Percentiles rank a stretch among this genome's conserved stretches.
Evolutionary conservation across 2,329 filamentous ascomycete species (phyloP).

Genomic region (Claviceps sorghi): DNA sequence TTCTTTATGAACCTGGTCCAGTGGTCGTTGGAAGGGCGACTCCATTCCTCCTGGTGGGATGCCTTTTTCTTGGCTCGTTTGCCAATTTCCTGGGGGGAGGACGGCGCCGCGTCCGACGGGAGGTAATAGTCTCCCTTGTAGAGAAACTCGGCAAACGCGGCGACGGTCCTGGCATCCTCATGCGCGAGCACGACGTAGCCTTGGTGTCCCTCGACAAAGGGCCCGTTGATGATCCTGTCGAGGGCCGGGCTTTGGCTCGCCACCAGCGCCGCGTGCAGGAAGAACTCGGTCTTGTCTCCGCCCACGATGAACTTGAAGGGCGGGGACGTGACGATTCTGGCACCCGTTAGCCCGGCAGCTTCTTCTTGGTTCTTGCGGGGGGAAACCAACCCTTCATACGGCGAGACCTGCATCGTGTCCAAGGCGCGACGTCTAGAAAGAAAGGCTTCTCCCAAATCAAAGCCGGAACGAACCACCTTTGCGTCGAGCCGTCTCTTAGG

Average conservation of each 20-base stretch:
- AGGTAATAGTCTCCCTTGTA: not conserved
- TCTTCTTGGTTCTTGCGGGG: too few relatives aligned
- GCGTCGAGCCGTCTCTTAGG: too few relatives aligned
- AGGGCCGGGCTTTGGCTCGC: not conserved
- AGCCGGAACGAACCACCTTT: too few relatives aligned
- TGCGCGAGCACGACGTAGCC: not conserved
- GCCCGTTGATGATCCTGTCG: not conserved
- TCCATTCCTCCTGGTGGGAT: not conserved
- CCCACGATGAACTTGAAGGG: not conserved
- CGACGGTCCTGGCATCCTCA: not conserved
- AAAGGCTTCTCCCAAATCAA: too few relatives aligned
- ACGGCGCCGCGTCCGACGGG: too few relatives aligned
- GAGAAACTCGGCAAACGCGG: not conserved
- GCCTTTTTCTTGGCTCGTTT: too few relatives aligned
- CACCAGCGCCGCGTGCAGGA: not conserved
- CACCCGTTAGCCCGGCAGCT: too few relatives aligned
- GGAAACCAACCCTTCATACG: too few relatives aligned
- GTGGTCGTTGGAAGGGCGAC: not conserved
- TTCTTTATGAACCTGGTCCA: not conserved
- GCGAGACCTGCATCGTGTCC: too few relatives aligned
- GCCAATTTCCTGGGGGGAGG: too few relatives aligned
- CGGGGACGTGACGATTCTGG: not conserved
- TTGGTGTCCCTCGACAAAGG: not conserved
- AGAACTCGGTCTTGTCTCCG: not conserved
- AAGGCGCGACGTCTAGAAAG: too few relatives aligned